These are phyloP conservation scores for Trametes villosa DNA, from an alignment of 768 basidiomycete species.

Conservation along the genomic window DNA sequence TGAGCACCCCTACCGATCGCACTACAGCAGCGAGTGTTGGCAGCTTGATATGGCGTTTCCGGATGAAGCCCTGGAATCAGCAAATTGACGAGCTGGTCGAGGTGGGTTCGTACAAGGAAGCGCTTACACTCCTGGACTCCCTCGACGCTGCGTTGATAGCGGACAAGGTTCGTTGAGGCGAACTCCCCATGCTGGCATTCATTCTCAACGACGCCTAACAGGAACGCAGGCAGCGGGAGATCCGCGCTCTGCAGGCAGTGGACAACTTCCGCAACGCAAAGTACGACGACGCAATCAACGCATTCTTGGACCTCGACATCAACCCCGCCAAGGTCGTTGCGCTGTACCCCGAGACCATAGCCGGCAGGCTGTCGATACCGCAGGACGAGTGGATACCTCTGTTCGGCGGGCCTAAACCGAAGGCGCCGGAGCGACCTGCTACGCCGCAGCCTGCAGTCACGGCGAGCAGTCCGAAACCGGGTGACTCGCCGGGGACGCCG, in stretches of 20 bases:
- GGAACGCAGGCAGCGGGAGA: conserved; percentile 58
- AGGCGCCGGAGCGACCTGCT: conserved; percentile 29
- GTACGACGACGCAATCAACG: conserved; percentile 82
- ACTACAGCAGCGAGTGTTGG: conserved; percentile 68
- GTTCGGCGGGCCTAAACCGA: conserved; percentile 72
- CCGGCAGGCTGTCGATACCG: conserved; percentile 76
- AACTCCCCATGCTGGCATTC: not conserved
- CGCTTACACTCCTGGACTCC: conserved; percentile 75
- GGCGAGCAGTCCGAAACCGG: conserved; percentile 32
- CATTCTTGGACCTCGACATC: conserved; percentile 84
- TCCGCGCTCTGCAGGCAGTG: conserved; percentile 79
- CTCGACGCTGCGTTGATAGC: conserved; percentile 61
- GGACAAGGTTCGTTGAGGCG: conserved; percentile 56
- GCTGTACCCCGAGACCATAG: conserved; percentile 79
- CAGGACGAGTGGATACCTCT: conserved; percentile 76
- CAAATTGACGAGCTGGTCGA: conserved; percentile 86
- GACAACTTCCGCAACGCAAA: conserved; percentile 69
- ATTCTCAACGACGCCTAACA: conserved; percentile 28
- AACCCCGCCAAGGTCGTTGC: conserved; percentile 95
- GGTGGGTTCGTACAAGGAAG: conserved; percentile 72
- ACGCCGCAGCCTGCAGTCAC: conserved; percentile 7
- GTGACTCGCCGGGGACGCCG: conserved; percentile 17
- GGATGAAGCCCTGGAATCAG: conserved; percentile 73
- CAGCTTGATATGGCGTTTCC: conserved; percentile 75
- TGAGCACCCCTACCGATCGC: conserved; percentile 79